These are phyloP conservation scores for Neoboletus brunneissimus DNA, from an alignment of 768 basidiomycete species.

Conservation along the genomic window DNA sequence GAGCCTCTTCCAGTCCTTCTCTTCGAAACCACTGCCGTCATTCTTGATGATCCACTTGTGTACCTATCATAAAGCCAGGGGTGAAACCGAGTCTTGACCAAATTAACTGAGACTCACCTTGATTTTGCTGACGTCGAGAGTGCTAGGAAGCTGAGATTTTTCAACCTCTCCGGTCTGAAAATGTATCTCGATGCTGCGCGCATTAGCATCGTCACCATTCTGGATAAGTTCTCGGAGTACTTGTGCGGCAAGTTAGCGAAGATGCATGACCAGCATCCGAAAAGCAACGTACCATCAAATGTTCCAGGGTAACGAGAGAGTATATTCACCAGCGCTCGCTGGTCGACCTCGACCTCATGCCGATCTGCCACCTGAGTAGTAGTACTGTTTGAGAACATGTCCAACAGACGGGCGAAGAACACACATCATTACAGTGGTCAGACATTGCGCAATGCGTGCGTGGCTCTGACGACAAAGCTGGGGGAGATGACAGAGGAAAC, in stretches of 20 bases:
- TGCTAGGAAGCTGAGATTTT: neutral
- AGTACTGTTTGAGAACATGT: neutral
- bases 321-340: constrained; percentile 14
- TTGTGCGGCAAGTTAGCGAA: neutral
- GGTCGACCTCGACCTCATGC: constrained; percentile 19
- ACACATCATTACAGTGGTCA: neutral
- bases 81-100: neutral
- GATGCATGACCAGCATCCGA: neutral
- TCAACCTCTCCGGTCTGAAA: neutral
- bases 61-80: neutral
- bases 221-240: neutral
- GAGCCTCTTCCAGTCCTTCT: neutral
- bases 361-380: neutral
- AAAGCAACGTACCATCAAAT: constrained; percentile 5
- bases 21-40: neutral
- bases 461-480: neutral
- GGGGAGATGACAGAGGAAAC: neutral
- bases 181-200: neutral
- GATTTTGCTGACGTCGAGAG: neutral
- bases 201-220: neutral
- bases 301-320: constrained; percentile 17
- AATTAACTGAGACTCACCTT: neutral
- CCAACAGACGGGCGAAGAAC: neutral
- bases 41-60: neutral
- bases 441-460: constrained; percentile 4